phyloP scores from a whole-genome alignment of 116 monocot species.

The Papilionanthe hybrid region DNA sequence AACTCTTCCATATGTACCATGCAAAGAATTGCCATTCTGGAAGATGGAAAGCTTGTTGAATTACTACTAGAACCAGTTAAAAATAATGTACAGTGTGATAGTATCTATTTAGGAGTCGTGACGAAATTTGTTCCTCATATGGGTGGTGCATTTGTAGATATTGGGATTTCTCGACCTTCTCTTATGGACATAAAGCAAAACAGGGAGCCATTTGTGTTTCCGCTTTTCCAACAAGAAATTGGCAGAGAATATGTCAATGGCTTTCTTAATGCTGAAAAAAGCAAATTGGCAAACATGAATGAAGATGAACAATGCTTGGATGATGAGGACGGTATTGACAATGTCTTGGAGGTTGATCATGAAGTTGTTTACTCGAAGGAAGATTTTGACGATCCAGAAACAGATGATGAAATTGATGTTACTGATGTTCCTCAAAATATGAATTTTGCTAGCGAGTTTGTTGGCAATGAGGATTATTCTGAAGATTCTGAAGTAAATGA shows the following conservation, averaged over 20 bases:
- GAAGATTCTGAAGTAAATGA: conserved; percentile 48
- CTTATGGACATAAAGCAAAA: conserved; percentile 74
- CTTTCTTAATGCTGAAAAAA: conserved; percentile 18
- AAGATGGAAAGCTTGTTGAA: conserved; percentile 90
- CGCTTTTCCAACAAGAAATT: conserved; percentile 32
- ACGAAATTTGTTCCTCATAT: conserved; percentile 91
- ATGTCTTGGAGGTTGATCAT: conserved; percentile 34
- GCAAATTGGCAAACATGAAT: conserved; percentile 13
- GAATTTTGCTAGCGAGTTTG: conserved; percentile 19
- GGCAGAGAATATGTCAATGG: conserved; percentile 23
- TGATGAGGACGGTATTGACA: conserved; percentile 40
- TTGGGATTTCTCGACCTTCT: conserved; percentile 74
- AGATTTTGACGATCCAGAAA: conserved; percentile 37
- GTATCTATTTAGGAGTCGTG: conserved; percentile 83
- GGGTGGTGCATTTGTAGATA: conserved; percentile 96
- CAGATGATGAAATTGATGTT: conserved; percentile 33
- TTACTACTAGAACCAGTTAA: conserved; percentile 89
- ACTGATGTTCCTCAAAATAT: conserved; percentile 19
- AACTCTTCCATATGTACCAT: conserved; percentile 90
- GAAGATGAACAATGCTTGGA: conserved; percentile 26
- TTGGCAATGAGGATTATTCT: conserved; percentile 21
- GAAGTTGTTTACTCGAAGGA: conserved; percentile 37
- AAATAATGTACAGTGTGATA: conserved; percentile 94
- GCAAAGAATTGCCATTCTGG: conserved; percentile 96
- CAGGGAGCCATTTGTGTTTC: conserved; percentile 81